Evolutionary conservation across 2,329 filamentous ascomycete species (phyloP), one percentile per base, ranked within the genome.

Genomic region (Microcyclosporella mali): DNA sequence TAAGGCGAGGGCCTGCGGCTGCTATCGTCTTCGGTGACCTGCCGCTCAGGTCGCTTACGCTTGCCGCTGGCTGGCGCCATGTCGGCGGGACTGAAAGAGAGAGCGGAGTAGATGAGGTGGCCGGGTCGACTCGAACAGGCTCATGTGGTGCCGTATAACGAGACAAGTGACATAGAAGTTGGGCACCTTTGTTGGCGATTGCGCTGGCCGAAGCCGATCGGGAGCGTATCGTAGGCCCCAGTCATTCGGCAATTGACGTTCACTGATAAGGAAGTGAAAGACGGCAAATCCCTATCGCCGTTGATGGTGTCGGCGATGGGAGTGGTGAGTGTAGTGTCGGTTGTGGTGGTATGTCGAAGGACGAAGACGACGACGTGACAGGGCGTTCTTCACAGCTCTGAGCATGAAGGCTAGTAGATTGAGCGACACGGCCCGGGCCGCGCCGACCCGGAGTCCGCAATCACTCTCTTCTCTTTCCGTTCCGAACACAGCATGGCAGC

Each of bases 21-120:
- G 37, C 55, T 57, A 43, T 70, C 65, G 50, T 73, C 69, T 38
- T 70, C 61, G 11, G 69, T 66, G 45, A 63, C 66, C 35, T 60
- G 65, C 48, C 68, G 64, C 35, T 74, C 71, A 27, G 65, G 62
- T 45, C 72, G 68, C 68, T 81, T 81, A 49, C 78, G 70, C 68
- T 81, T 82, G 41, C 67, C 48, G 30, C 51, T 56, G 35, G 53
- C 48, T 31, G 59, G 56, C 41, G 59, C 55, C 60, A 63, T 63
- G 16, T 29, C 41, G 18, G 10, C 25, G 25, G 33, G n/a, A 11
- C 28, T 11, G 35, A 19, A 31, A 37, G 11, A 8, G 36, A 12
- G 21, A 21, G 11, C 19, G 30, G 12, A 16, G 7, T 18, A 34
- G 8, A 25, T 21, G 27, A 4, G 14, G 31, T 10, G 16, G 17